Percentiles rank a stretch among this genome's conserved stretches.
These are phyloP conservation scores for Coemansia sp. DNA, from an alignment of 192 early-diverging fungal genomes.

Conservation along the genomic window DNA sequence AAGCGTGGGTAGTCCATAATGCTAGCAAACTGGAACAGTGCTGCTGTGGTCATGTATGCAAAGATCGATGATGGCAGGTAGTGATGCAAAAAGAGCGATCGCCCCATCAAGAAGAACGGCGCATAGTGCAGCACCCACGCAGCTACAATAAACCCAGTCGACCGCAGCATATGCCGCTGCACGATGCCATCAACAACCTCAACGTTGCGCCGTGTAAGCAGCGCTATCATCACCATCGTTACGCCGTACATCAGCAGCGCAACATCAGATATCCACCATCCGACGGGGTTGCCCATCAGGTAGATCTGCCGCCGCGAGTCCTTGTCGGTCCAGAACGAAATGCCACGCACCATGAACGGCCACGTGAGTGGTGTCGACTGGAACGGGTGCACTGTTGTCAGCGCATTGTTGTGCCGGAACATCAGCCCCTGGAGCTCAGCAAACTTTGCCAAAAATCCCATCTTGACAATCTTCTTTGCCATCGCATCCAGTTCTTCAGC, in stretches of 20 bases:
- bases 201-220: constrained; percentile 45
- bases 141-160: constrained; percentile 48
- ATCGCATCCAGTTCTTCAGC: constrained; percentile 22
- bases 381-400: constrained; percentile 93
- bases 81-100: constrained; percentile 70
- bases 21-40: constrained; percentile 61
- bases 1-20: constrained; percentile 44
- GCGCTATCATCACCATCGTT: constrained; percentile 32
- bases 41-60: constrained; percentile 63
- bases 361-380: constrained; percentile 73
- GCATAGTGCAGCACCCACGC: constrained; percentile 68
- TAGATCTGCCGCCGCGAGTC: constrained; percentile 63
- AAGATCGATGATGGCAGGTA: constrained; percentile 73
- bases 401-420: constrained; percentile 85
- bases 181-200: constrained; percentile 52
- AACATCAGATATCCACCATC: constrained; percentile 49
- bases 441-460: constrained; percentile 79
- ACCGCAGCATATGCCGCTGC: constrained; percentile 51
- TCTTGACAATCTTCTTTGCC: constrained; percentile 12
- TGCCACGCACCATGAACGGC: constrained; percentile 59
- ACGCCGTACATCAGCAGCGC: constrained; percentile 39
- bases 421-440: constrained; percentile 85
- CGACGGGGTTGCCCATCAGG: constrained; percentile 63
- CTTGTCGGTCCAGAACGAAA: constrained; percentile 64
- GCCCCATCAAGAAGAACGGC: constrained; percentile 72